Conservation (phyloP, 176 grass and related monocot species). For the Carex parvula region DNA sequence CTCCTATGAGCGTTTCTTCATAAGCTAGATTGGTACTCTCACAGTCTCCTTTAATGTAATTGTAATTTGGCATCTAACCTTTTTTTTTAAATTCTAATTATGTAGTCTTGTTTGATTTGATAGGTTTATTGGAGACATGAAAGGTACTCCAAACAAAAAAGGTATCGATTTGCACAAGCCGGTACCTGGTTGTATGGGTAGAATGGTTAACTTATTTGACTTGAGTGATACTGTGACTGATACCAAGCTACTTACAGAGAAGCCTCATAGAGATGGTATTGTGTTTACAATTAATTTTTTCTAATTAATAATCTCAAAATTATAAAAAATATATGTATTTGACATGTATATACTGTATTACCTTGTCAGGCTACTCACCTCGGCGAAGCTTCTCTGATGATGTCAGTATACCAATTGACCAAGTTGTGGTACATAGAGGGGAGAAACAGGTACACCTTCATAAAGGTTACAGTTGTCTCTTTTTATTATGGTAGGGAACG, state of each 20-base stretch:
- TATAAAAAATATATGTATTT: background rate
- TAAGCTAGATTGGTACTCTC: conserved; percentile 19
- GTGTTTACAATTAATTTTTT: background rate
- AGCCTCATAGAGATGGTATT: conserved; percentile 67
- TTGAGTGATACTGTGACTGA: conserved; percentile 49
- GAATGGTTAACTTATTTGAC: conserved; percentile 72
- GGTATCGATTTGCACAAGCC: conserved; percentile 46
- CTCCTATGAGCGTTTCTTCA: conserved; percentile 10
- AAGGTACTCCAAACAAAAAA: conserved; percentile 43
- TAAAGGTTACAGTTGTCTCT: background rate
- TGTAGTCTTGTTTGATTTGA: conserved; percentile 4
- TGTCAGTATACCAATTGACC: conserved; percentile 37
- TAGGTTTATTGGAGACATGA: conserved; percentile 47
- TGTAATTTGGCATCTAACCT: background rate
- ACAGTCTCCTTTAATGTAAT: background rate
- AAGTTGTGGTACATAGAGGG: conserved; percentile 33
- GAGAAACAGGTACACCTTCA: conserved; percentile 57
- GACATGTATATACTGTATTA: background rate
- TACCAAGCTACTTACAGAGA: conserved; percentile 75
- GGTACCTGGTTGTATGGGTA: conserved; percentile 55
- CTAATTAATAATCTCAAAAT: background rate
- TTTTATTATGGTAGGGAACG: background rate
- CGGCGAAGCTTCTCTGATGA: conserved; percentile 35
- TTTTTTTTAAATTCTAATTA: background rate
- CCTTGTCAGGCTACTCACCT: conserved; percentile 44